Evolutionary conservation across 805 yeast species (phyloP), one percentile per base, ranked within the genome.

Genomic region (Zygosaccharomyces siamensis): DNA sequence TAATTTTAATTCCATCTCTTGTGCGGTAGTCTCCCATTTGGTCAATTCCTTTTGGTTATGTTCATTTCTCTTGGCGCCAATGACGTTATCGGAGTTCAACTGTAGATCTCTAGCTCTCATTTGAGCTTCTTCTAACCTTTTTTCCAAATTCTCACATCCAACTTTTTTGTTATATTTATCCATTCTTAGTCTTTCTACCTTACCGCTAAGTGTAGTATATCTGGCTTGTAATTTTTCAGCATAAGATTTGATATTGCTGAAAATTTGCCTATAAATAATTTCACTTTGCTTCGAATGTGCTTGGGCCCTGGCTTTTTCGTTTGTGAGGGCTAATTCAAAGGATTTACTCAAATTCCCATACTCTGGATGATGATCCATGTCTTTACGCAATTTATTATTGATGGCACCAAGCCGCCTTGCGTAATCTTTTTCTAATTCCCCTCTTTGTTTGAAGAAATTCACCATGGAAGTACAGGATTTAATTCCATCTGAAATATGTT

Each of bases 341-440:
- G 60, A 39, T 0, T 52, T 56, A 7, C 52, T 51, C 46, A 67
- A 38, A n/a, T 57, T 55, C 3, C 68, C 68, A 43, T 53, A 67
- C 16, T 66, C 70, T 2, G 67, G 60, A 43, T 51, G 47, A 1
- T 42, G 43, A 8, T 49, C 51, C 39, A 59, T 39, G 36, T 62
- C 64, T 33, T 52, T 56, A 6, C 49, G 44, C 23, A 64, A 44
- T 47, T 62, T 67, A 27, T 53, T 57, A 42, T 59, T 56, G 18
- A 66, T 55, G 11, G 70, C 69, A 21, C 68, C 63, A n/a, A 61
- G 37, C 45, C 69, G 54, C 47, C 70, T 57, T 3, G 68, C 54
- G 42, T 60, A 63, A 46, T 62, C 67, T 48, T 61, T 64, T 43
- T 67, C 69, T 21, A 64, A 43, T 39, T 66, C 68, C 37, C 61